phyloP scores from a whole-genome alignment of 345 rosid species.

The Brassica incana region DNA sequence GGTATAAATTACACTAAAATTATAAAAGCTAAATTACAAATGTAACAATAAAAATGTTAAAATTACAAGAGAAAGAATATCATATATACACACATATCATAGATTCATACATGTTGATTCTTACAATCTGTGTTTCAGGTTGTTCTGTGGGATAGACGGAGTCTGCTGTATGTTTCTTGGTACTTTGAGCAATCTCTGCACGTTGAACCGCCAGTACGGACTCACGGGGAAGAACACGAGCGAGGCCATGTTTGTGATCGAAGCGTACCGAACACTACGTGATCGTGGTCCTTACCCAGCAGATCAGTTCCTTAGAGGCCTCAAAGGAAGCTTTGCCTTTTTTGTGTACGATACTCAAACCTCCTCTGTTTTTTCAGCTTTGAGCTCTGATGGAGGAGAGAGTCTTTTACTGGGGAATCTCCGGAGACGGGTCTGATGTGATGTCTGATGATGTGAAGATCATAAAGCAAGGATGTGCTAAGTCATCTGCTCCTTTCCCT shows the following conservation, averaged over 20 bases:
- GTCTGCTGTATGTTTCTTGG: constrained; percentile 78
- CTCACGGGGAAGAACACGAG: constrained; percentile 56
- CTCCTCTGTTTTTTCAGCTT: constrained; percentile 73
- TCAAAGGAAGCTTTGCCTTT: constrained; percentile 82
- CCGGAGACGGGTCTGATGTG: constrained; percentile 79
- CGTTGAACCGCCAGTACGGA: constrained; percentile 73
- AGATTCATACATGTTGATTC: background rate
- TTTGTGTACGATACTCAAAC: constrained; percentile 73
- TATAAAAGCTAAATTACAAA: too few species aligned
- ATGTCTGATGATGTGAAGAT: constrained; percentile 73
- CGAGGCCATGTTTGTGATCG: constrained; percentile 78
- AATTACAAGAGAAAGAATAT: too few species aligned
- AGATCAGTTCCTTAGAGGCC: constrained; percentile 78
- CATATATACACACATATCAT: too few species aligned
- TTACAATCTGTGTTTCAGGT: constrained; percentile 41
- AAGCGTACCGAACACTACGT: constrained; percentile 77
- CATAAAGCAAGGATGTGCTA: constrained; percentile 86
- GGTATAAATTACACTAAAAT: too few species aligned
- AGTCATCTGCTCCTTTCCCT: constrained; percentile 88
- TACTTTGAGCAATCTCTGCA: constrained; percentile 57
- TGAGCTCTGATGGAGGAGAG: constrained; percentile 79
- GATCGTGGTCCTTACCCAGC: constrained; percentile 96
- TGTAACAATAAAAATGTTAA: too few species aligned
- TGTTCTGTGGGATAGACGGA: constrained; percentile 74
- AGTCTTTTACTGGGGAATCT: constrained; percentile 79